phyloP scores from a whole-genome alignment of 2,329 filamentous ascomycete genomes.

The Fusarium foetens region DNA sequence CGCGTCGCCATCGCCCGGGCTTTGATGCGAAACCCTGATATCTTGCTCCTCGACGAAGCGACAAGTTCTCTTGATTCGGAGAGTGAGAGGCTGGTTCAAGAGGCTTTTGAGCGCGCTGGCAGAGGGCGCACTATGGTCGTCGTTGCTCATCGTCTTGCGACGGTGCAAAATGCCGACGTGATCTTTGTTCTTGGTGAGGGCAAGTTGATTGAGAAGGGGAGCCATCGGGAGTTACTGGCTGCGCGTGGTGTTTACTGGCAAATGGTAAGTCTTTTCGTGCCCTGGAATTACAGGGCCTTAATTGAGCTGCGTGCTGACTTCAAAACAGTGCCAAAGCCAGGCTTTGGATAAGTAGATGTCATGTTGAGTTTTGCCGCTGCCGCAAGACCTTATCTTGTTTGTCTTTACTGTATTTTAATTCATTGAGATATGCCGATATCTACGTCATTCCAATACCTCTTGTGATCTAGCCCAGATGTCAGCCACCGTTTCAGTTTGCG shows the following conservation, averaged over 20 bases:
- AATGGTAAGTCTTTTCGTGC: background rate
- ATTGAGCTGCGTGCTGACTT: background rate
- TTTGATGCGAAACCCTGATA: conserved; percentile 69
- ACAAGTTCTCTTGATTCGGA: conserved; percentile 75
- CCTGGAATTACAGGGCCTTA: accelerated
- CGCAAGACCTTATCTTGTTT: no score
- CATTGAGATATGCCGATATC: background rate
- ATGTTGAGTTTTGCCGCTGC: accelerated
- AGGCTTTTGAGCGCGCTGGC: conserved; percentile 72
- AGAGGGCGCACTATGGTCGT: conserved; percentile 74
- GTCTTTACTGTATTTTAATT: no score
- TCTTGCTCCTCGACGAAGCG: conserved; percentile 77
- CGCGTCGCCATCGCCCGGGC: conserved; percentile 75
- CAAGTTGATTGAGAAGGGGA: conserved; percentile 9
- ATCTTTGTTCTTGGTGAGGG: conserved; percentile 70
- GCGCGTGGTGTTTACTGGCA: conserved; percentile 11
- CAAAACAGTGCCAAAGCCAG: background rate
- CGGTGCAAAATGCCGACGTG: conserved; percentile 79
- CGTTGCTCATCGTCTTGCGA: conserved; percentile 80
- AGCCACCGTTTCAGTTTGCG: background rate
- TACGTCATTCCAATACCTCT: background rate
- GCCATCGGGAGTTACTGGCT: background rate
- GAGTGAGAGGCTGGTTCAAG: conserved; percentile 70
- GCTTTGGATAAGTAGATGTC: background rate
- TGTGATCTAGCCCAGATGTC: no score